Evolutionary conservation across 106 monocot genomes (phyloP).

Genomic region (Dioscorea alata): DNA sequence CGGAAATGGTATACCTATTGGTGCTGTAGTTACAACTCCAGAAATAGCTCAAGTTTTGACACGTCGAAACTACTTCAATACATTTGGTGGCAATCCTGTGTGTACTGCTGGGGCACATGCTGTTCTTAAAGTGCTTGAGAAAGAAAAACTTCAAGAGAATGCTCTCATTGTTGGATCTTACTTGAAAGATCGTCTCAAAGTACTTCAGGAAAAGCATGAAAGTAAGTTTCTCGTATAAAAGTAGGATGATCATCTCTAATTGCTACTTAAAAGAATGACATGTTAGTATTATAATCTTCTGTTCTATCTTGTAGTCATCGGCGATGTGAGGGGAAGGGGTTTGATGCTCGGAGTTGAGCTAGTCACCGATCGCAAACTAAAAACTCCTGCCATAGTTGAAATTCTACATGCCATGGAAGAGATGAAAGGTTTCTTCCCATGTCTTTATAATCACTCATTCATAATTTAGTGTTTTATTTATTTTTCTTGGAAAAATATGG

Average conservation of each 20-base stretch:
- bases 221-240: conserved; percentile 22
- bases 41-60: conserved; percentile 68
- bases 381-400: conserved; percentile 83
- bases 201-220: conserved; percentile 56
- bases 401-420: conserved; percentile 66
- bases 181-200: conserved; percentile 46
- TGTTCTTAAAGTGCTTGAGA: conserved; percentile 50
- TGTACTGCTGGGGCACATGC: conserved; percentile 56
- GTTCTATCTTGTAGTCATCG: conserved; percentile 53
- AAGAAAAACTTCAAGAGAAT: conserved; percentile 53
- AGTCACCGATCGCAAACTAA: conserved; percentile 56
- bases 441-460: not conserved
- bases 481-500: too few species aligned
- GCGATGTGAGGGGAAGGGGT: conserved; percentile 92
- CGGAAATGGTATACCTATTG: conserved; percentile 79
- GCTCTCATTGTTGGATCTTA: conserved; percentile 57
- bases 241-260: not conserved
- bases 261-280: not conserved
- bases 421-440: conserved; percentile 67
- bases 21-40: conserved; percentile 76
- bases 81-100: conserved; percentile 31
- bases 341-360: conserved; percentile 91
- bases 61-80: conserved; percentile 53
- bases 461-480: too few species aligned
- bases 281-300: not conserved